These are phyloP conservation scores for Lenzites betulinus DNA, from an alignment of 768 basidiomycete species.

Conservation along the genomic window DNA sequence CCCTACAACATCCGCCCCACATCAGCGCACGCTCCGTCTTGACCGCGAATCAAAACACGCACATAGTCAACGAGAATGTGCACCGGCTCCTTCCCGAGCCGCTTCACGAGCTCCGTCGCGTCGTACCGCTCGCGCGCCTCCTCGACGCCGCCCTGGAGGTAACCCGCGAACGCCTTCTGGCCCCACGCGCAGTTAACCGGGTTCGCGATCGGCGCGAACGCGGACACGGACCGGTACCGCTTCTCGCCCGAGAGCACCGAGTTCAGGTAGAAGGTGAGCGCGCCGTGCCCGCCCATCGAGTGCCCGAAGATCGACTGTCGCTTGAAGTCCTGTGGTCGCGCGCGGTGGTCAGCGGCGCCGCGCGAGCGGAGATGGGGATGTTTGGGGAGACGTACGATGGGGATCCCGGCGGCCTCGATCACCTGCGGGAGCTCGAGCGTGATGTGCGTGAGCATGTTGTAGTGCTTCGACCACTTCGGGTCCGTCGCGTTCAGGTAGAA, in stretches of 20 bases:
- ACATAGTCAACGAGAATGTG: constrained; percentile 89
- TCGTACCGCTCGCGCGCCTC: constrained; percentile 81
- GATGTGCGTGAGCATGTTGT: constrained; percentile 89
- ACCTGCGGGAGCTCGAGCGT: constrained; percentile 83
- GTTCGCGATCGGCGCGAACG: constrained; percentile 86
- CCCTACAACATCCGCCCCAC: constrained; percentile 48
- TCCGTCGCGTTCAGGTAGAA: constrained; percentile 95
- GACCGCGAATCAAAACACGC: constrained; percentile 28
- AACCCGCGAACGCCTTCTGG: constrained; percentile 85
- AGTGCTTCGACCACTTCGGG: constrained; percentile 68
- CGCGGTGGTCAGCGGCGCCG: neutral
- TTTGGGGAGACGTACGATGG: constrained; percentile 63
- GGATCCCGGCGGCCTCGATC: constrained; percentile 70
- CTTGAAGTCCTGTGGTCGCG: constrained; percentile 65
- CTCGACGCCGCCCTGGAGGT: constrained; percentile 72
- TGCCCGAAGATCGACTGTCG: constrained; percentile 93
- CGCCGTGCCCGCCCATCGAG: constrained; percentile 98
- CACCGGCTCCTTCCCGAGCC: constrained; percentile 55
- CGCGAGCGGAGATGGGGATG: neutral
- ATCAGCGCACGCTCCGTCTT: neutral
- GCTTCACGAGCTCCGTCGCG: constrained; percentile 78
- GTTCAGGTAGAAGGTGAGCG: constrained; percentile 85
- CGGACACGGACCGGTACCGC: constrained; percentile 84
- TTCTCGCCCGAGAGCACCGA: constrained; percentile 48
- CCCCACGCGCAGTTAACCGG: constrained; percentile 91